phyloP scores from a whole-genome alignment of 2,329 filamentous ascomycete species.

The Talaromyces sp. region DNA sequence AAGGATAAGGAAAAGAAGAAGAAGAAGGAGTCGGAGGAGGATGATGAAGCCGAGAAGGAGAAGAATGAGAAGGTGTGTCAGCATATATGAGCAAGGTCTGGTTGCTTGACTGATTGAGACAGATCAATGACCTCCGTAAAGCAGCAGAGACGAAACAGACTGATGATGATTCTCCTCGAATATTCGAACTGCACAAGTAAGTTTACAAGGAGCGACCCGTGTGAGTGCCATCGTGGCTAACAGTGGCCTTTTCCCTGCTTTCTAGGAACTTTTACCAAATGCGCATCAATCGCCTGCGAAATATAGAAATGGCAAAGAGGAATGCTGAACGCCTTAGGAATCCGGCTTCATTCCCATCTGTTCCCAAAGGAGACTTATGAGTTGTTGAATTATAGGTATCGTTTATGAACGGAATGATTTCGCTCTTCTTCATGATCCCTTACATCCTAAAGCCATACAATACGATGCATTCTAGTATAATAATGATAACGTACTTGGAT shows the following conservation, averaged over 20 bases:
- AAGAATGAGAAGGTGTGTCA: conserved; percentile 54
- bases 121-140: conserved; percentile 41
- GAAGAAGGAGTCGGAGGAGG: conserved; percentile 28
- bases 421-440: too few species aligned
- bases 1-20: conserved; percentile 43
- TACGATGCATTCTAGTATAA: too few species aligned
- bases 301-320: conserved; percentile 74
- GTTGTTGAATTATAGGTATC: too few species aligned
- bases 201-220: not conserved
- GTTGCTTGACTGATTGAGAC: conserved; percentile 10
- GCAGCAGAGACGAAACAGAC: conserved; percentile 36
- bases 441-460: not conserved
- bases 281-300: conserved; percentile 73
- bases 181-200: conserved; percentile 82
- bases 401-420: too few species aligned
- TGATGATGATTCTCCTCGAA: conserved; percentile 67
- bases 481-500: too few species aligned
- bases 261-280: conserved; percentile 80
- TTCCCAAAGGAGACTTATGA: conserved; percentile 61
- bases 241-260: too few species aligned
- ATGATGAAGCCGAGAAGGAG: conserved; percentile 41
- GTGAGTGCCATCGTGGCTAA: not conserved
- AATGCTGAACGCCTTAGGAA: conserved; percentile 78
- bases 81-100: not conserved
- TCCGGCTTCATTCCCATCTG: conserved; percentile 78